These are phyloP conservation scores for Penicillium sp. DNA, from an alignment of 2,329 filamentous ascomycete genomes.

Conservation along the genomic window DNA sequence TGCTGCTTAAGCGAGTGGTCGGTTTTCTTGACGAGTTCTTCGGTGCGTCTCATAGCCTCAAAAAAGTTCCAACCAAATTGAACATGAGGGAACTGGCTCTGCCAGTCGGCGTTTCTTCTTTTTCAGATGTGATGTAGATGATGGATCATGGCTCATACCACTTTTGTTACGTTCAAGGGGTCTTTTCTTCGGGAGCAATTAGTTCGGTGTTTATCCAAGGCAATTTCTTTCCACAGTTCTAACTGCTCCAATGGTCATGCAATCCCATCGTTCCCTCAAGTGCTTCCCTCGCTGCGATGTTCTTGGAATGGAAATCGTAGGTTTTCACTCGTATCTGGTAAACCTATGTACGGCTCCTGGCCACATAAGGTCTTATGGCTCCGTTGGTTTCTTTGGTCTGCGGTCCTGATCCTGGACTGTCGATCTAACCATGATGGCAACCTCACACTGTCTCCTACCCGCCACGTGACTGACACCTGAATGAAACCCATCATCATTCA, in stretches of 20 bases:
- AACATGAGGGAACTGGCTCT: conserved; percentile 27
- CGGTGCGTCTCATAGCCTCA: conserved; percentile 12
- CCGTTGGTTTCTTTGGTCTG: no score
- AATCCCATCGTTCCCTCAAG: conserved; percentile 28
- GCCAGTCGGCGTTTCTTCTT: conserved; percentile 26
- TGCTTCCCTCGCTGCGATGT: conserved; percentile 12
- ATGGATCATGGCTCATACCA: conserved; percentile 32
- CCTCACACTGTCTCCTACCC: background rate
- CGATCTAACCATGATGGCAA: no score
- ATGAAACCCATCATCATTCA: background rate
- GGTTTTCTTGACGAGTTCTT: conserved; percentile 19
- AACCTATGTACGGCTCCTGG: no score
- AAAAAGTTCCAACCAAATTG: conserved; percentile 27
- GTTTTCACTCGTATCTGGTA: background rate
- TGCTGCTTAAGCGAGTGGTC: conserved; percentile 40
- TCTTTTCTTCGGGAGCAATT: conserved; percentile 28
- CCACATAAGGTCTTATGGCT: no score
- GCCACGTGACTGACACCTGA: no score
- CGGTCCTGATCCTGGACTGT: no score
- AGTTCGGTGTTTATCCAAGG: conserved; percentile 34
- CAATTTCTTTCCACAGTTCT: conserved; percentile 32
- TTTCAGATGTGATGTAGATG: conserved; percentile 26
- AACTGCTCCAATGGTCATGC: conserved; percentile 32
- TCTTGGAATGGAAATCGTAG: conserved; percentile 8
- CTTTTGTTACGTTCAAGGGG: conserved; percentile 24